These are phyloP conservation scores for Sugiyamaella lignohabitans DNA, from an alignment of 805 yeast genomes.

Conservation along the genomic window DNA sequence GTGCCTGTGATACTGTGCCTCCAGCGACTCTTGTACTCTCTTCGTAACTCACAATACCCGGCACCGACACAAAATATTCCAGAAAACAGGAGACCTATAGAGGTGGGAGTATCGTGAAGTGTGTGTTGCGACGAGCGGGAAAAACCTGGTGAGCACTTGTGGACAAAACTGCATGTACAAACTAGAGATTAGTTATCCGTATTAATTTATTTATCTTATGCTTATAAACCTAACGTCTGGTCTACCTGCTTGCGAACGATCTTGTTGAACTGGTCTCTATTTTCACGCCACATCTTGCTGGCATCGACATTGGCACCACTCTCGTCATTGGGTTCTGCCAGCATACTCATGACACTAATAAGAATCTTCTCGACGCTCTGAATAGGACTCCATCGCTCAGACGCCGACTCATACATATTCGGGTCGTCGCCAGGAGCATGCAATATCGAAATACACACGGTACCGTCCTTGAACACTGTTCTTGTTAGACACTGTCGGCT, in stretches of 20 bases:
- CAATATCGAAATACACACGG: constrained; percentile 89
- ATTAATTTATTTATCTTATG: not conserved
- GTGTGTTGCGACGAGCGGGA: too few species aligned
- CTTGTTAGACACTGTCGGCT: not conserved
- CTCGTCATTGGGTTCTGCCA: constrained; percentile 91
- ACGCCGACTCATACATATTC: constrained; percentile 87
- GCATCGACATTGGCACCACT: constrained; percentile 88
- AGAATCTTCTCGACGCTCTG: constrained; percentile 96
- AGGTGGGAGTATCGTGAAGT: too few species aligned
- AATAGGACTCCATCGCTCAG: constrained; percentile 97
- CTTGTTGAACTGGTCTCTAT: constrained; percentile 58
- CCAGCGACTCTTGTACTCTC: too few species aligned
- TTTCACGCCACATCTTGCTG: constrained; percentile 82
- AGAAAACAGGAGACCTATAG: too few species aligned
- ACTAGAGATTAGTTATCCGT: not conserved
- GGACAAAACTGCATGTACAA: too few species aligned
- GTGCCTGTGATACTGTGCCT: not conserved
- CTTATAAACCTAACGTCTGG: constrained; percentile 60
- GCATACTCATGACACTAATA: constrained; percentile 88
- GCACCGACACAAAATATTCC: too few species aligned
- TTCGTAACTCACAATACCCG: too few species aligned
- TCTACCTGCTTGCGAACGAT: constrained; percentile 63
- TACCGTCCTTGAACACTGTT: constrained; percentile 77
- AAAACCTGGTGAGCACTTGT: too few species aligned
- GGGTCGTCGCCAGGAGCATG: constrained; percentile 99